Conservation (phyloP, 805 yeast genomes). For the Wickerhamomyces rabaulensis region DNA sequence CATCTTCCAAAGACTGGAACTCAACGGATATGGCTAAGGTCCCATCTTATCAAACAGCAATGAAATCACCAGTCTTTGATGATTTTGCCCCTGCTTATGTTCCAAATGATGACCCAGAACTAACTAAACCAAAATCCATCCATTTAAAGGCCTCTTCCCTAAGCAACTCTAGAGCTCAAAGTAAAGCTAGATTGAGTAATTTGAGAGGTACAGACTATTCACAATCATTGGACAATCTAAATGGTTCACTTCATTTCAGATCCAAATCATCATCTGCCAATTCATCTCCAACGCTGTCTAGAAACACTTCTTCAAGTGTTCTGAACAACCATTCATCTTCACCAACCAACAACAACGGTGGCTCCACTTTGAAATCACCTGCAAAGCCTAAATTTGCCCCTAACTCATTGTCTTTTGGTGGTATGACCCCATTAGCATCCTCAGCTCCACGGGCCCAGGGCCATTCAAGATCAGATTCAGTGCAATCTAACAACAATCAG, state of each 20-base stretch:
- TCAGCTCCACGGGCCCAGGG: constrained; percentile 5
- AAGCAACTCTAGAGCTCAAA: constrained; percentile 22
- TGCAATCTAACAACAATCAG: background rate
- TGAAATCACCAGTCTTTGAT: constrained; percentile 46
- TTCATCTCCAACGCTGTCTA: constrained; percentile 19
- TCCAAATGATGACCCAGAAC: constrained; percentile 18
- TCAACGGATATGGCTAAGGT: constrained; percentile 53
- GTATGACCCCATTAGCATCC: constrained; percentile 7
- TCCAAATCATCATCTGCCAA: constrained; percentile 9
- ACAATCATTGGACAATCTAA: background rate
- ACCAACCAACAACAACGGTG: background rate
- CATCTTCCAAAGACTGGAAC: constrained; percentile 32
- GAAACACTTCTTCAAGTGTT: constrained; percentile 14
- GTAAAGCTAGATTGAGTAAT: constrained; percentile 18
- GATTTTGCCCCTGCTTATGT: constrained; percentile 69
- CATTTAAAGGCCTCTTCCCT: constrained; percentile 23
- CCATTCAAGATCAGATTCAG: background rate
- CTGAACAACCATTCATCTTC: background rate
- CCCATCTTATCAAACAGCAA: constrained; percentile 81
- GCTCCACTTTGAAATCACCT: constrained; percentile 8
- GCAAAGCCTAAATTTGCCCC: constrained; percentile 3
- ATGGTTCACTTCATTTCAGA: background rate
- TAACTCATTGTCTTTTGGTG: constrained; percentile 1
- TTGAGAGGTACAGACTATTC: constrained; percentile 17
- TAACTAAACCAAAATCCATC: constrained; percentile 21